Evolutionary conservation across 306 rosid species (phyloP), one percentile per base, ranked within the genome.

Genomic region (Styphnolobium japonicum): DNA sequence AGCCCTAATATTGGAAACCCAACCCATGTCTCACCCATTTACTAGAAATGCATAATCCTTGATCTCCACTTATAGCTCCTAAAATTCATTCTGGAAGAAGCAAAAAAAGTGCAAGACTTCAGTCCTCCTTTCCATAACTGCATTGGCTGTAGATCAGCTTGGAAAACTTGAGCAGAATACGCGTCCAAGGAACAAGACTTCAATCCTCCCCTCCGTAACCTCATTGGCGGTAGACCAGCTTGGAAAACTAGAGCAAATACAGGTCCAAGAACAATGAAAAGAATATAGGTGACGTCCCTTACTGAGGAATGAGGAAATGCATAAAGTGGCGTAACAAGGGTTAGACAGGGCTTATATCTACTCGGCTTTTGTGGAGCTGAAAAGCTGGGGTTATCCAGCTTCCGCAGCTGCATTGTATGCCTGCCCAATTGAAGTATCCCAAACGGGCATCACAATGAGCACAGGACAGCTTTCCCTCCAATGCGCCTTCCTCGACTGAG

Each of bases 311-410:
- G 60, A 51, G 67, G 37, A 72, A 61, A 61, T 42, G 75, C 67
- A 62, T 10, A 74, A 15, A 63, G 64, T 16, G 64, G 68, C 31
- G 3, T 43, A 67, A 29, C 55, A 75, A 56, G 75, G 76, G 60
- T 86, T 82, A 94, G 83, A 86, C 45, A 19, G 80, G 86, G 82
- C 97, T 87, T 73, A 79, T 49, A 71, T 95, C 99, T 51, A 95
- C 92, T 64, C 99, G 90, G 83, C 91, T 76, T 88, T 86, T 91
- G 64, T 95, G 99, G 58, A 95, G 92, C 86, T 95, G 99, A 86
- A 95, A 95, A 60, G 96, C 99, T 0, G 99, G 99, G 58, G 96
- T 91, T 85, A 95, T 91, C 99, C 99, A 95, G 86, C 98, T 93
- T 68, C 97, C 99, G 0, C 99, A 93, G 82, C 94, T 95, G 90